A percentile compares a stretch with the other conserved stretches of the same genome.
Conservation (phyloP, 345 rosid species). For the Eucalyptus erythrocorys region DNA sequence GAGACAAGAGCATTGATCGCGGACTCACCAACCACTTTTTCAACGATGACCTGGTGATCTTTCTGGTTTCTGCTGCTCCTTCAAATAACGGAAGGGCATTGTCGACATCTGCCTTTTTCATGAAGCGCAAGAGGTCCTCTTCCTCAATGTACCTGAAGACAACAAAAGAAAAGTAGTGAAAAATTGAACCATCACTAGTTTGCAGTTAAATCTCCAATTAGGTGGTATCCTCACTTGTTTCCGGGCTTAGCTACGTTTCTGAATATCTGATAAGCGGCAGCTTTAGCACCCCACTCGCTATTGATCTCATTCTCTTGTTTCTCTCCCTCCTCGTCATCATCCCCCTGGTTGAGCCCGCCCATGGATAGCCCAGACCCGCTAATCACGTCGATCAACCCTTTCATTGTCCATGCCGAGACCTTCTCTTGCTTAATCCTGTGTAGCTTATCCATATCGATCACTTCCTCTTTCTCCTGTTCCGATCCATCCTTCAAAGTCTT, state of each 20-base stretch:
- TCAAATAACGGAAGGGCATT: constrained; percentile 27
- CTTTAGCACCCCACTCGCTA: constrained; percentile 23
- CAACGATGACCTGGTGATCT: constrained; percentile 1
- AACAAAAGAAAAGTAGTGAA: not conserved
- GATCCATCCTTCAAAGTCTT: constrained; percentile 1
- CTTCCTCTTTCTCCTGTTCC: constrained; percentile 17
- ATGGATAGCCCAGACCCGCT: constrained; percentile 10
- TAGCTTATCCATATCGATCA: constrained; percentile 22
- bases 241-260: constrained; percentile 23
- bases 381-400: constrained; percentile 15
- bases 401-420: constrained; percentile 31
- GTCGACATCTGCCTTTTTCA: constrained; percentile 40
- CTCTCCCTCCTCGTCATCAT: constrained; percentile 9
- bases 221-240: constrained; percentile 2
- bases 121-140: constrained; percentile 46
- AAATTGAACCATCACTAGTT: not conserved
- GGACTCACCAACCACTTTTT: constrained; percentile 48
- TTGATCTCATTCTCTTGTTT: constrained; percentile 13
- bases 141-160: constrained; percentile 39
- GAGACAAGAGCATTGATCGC: not conserved
- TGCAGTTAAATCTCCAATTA: not conserved
- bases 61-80: constrained; percentile 39
- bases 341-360: not conserved
- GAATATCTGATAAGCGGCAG: constrained; percentile 21
- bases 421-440: constrained; percentile 16